Evolutionary conservation across 805 yeast genomes (phyloP), one percentile per base, ranked within the genome.

Genomic region (Brettanomyces naardenensis): DNA sequence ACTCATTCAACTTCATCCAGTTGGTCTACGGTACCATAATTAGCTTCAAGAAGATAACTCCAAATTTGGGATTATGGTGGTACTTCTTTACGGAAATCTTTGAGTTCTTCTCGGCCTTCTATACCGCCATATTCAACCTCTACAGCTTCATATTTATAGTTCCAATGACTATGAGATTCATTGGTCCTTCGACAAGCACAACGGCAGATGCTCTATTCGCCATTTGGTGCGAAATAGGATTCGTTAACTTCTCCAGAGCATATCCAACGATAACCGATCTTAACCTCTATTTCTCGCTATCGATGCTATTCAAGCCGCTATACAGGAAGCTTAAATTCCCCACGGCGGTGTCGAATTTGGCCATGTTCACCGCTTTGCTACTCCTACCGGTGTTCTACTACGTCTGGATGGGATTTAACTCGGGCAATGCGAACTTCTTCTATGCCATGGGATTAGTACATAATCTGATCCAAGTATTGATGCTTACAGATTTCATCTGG

Each of bases 51-150:
- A 89, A 86, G 45, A 75, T 88, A 43, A 69, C 79, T 4, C 98
- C 98, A 20, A 92, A 92, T 59, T 58, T 92, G 46, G 98, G 98
- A 1, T 65, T 92, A 17, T 92, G 99, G 99, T 92, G 99, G 99
- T 92, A 92, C 64, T 78, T 89, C 51, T 92, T 92, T 66, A 83
- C 90, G 30, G 98, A 92, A 59, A 84, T 92, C 76, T 92, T 92
- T 61, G 92, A 82, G 39, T 83, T 78, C 54, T 92, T 90, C 68
- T 71, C 80, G 21, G 78, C 85, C 17, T 88, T 92, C 52, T 92
- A 84, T 66, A 63, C 80, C 28, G 78, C 87, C 9, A 80, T 88
- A 17, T 92, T 89, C 75, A 89, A 88, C 51, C 52, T 89, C 33
- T 87, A 79, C 59, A 60, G 78, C 13, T 65, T 77, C 15, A 62